A percentile compares a stretch with the other conserved stretches of the same genome.
These are phyloP conservation scores for Schizothecium vesticola DNA, from an alignment of 495 filamentous ascomycete species.

Conservation along the genomic window DNA sequence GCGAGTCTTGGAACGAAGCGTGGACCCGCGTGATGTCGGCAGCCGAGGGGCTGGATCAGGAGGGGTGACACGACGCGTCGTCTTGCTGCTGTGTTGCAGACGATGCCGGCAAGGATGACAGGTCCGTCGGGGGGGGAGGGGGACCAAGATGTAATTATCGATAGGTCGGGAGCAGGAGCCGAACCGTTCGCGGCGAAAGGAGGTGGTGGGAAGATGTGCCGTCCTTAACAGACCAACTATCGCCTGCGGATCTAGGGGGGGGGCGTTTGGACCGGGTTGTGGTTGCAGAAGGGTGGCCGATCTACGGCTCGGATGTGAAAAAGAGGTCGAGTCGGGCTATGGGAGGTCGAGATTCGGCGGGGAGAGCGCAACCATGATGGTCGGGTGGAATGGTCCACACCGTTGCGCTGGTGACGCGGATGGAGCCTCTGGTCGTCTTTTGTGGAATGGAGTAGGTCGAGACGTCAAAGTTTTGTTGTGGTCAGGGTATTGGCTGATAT, in stretches of 20 bases:
- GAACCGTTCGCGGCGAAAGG: conserved; percentile 5
- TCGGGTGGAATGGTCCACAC: neutral
- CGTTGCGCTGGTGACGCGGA: conserved; percentile 10
- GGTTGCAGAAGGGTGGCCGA: conserved; percentile 4
- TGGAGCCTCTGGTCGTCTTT: neutral
- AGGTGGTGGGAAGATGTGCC: conserved; percentile 4
- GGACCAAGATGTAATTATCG: neutral
- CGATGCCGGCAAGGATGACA: neutral
- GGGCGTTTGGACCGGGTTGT: conserved; percentile 9
- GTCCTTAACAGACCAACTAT: conserved; percentile 21
- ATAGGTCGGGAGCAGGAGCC: conserved; percentile 4
- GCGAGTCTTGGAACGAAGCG: neutral
- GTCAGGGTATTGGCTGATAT: neutral
- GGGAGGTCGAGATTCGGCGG: conserved; percentile 4
- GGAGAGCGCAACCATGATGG: neutral
- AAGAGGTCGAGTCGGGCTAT: neutral
- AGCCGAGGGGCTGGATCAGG: conserved; percentile 8
- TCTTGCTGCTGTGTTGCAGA: neutral
- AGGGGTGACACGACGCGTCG: neutral
- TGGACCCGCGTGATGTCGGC: conserved; percentile 2
- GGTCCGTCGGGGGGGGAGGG: neutral
- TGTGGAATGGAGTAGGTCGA: neutral
- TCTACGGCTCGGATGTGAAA: conserved; percentile 7
- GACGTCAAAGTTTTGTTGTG: neutral
- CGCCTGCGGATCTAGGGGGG: neutral